Percentiles rank a stretch among this genome's conserved stretches.
Conservation (phyloP, 208 protist species). For the Wallacemonas collosoma region DNA sequence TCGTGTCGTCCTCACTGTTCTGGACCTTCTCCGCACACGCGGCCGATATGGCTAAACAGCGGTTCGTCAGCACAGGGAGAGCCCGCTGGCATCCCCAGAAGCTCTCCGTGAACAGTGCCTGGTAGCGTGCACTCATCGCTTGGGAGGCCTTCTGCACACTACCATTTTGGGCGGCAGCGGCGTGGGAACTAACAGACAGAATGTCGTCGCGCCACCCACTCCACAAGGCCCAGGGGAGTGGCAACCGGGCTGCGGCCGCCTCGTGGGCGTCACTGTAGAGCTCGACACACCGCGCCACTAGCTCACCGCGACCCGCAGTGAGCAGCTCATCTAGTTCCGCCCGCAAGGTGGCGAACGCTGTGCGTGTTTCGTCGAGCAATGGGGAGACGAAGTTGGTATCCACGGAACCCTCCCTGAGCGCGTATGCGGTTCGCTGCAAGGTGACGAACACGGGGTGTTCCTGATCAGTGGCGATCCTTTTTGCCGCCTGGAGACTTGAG, state of each 20-base stretch:
- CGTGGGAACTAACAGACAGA: not conserved
- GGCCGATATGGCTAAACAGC: not conserved
- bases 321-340: not conserved
- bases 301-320: not conserved
- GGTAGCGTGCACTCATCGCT: not conserved
- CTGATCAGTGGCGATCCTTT: not conserved
- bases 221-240: constrained; percentile 33
- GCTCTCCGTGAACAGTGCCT: not conserved
- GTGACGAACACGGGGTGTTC: not conserved
- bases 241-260: constrained; percentile 26
- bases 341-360: not conserved
- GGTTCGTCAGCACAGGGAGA: not conserved
- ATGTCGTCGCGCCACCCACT: constrained; percentile 35
- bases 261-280: constrained; percentile 48
- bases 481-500: constrained; percentile 1
- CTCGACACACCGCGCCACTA: constrained; percentile 21
- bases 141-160: not conserved
- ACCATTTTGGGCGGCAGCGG: constrained; percentile 13
- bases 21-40: not conserved
- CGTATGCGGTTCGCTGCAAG: not conserved
- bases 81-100: constrained; percentile 11
- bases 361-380: constrained; percentile 23
- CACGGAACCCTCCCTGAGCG: not conserved
- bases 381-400: not conserved
- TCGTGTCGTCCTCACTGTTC: not conserved